Evolutionary conservation across 106 monocot genomes (phyloP), one percentile per base, ranked within the genome.

Genomic region (Platanthera zijinensis): DNA sequence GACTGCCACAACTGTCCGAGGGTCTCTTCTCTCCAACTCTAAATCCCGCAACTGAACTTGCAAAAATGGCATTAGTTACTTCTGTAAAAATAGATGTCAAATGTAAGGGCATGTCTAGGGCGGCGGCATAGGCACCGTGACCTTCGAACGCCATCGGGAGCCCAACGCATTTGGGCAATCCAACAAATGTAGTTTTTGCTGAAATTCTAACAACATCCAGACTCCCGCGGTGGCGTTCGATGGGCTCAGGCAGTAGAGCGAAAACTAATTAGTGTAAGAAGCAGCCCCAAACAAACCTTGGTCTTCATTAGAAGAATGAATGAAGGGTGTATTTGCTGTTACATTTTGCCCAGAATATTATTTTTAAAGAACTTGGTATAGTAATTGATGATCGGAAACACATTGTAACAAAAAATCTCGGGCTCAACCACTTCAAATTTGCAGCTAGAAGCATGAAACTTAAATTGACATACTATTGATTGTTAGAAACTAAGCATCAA

Each of bases 1-100:
- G 14, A 96, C 79, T 10, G 96, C 96, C 77, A 87, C 82, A 62
- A 96, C 70, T 2, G 92, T 87, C 63, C 85, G 57, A 9, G 92
- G 82, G 45, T 95, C 78, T 71, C 82, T 75, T 74, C 72, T 80
- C 57, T 92, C 90, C 85, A 92, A 17, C 28, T 88, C 86, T 76
- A 87, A 21, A 77, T 92, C 86, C 51, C 75, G 81, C 53, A 87
- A 79, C 95, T 90, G 76, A 77, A 86, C 32, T 54, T 63, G 22
- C n/a, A 17, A 18, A 84, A 22, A 62, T 48, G 56, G 48, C 25
- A 76, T 30, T 8, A 63, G 9, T 51, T 7, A 50, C 67, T 11
- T 53, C 10, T 22, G n/a, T 45, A 61, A 8, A 30, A 52, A 12
- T 5, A 51, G 21, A 22, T 19, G 59, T 6, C 59, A 7, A 19